Evolutionary conservation across 805 yeast species (phyloP), one percentile per base, ranked within the genome.

Genomic region (Hanseniaspora vineae): DNA sequence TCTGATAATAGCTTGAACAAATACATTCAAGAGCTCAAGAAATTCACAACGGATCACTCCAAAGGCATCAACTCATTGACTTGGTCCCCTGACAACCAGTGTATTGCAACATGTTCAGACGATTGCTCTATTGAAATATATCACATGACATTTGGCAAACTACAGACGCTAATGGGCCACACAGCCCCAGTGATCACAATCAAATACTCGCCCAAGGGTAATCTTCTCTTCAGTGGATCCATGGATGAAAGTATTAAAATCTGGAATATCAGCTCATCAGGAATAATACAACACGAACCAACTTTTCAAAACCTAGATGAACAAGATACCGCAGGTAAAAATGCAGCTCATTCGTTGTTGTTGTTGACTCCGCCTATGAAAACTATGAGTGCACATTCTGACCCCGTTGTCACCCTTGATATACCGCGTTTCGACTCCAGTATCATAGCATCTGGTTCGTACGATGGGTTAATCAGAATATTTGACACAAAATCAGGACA

Each of bases 401-500:
- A 87, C 55, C 94, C 97, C 0, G 84, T 92, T 1, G 78, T 85
- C 19, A 73, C 85, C 0, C 68, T 89, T 1, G 81, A 86, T 55
- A 66, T 90, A 44, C 77, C 84, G 2, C 78, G 76, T 48, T 96
- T 84, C 54, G 88, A 89, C 50, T 74, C 95, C 0, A 77, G 92
- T 35, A 76, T 92, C 1, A 46, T 64, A n/a, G 83, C 80, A 2
- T 82, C 95, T 52, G 92, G 94, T 0, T 82, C 95, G 15, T 83
- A 81, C 60, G 98, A 90, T 64, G 98, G 98, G 2, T 71, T 87
- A 54, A 82, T 90, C 23, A 70, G 98, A 45, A 67, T 90, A 15
- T 90, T 94, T 69, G 97, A 89, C 60, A 75, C 88, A 17, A 81
- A 77, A 44, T 75, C 94, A 0, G 97, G 97, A 4, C 95, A 88